A percentile compares a stretch with the other conserved stretches of the same genome.
phyloP scores from a whole-genome alignment of 2,329 filamentous ascomycete genomes.

The Trichoderma harzianum region DNA sequence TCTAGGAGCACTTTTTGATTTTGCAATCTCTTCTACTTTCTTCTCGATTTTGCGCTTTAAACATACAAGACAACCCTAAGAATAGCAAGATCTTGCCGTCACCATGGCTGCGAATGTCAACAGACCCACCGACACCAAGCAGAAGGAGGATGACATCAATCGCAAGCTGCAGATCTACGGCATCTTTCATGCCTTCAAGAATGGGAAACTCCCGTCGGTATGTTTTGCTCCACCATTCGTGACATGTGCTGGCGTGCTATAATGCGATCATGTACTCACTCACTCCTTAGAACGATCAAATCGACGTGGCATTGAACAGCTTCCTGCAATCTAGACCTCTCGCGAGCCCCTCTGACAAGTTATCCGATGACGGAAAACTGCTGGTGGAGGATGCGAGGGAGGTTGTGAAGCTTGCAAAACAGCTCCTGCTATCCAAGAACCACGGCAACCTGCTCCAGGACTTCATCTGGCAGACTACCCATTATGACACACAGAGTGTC shows the following conservation, averaged over 20 bases:
- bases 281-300: constrained; percentile 74
- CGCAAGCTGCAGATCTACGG: constrained; percentile 93
- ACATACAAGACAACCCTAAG: background rate
- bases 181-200: constrained; percentile 79
- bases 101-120: constrained; percentile 57
- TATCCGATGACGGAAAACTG: constrained; percentile 78
- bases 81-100: background rate
- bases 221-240: constrained; percentile 30
- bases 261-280: background rate
- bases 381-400: constrained; percentile 74
- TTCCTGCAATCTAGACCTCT: constrained; percentile 71
- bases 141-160: constrained; percentile 84
- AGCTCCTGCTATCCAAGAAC: constrained; percentile 87
- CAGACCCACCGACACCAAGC: constrained; percentile 66
- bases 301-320: constrained; percentile 91
- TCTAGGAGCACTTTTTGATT: background rate
- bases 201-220: constrained; percentile 88
- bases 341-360: constrained; percentile 65
- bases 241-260: background rate
- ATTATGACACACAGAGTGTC: constrained; percentile 63
- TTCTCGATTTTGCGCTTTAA: background rate
- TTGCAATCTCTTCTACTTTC: background rate
- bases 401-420: constrained; percentile 80
- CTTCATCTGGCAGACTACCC: constrained; percentile 91
- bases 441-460: constrained; percentile 91